Base-by-base conservation (phyloP, 2,329 filamentous ascomycete species). In the Penicillium sp. region DNA sequence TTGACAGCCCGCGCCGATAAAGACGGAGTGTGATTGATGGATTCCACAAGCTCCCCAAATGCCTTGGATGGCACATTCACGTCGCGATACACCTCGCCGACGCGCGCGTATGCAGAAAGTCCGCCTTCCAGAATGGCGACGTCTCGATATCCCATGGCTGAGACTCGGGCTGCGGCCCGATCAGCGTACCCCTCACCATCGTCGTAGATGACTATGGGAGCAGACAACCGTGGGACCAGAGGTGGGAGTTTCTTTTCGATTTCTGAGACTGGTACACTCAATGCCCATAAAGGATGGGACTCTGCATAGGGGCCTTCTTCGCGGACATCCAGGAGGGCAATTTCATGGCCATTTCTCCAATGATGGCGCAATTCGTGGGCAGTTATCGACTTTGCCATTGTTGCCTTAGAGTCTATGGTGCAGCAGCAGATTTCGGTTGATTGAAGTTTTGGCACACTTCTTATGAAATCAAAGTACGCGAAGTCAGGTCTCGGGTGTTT, bases 11-110 rank as follows among this genome's bases (percentile, higher is more conserved):
- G 51, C 12, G 63, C 62, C 10, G 63, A 53, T 13, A 63, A 41
- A 6, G 61, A 65, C 11, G 64, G 64, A 2, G 64, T 66, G 30
- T 62, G 57, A 31, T 55, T 57, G 43, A 66, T 66, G 6, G 63
- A 61, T 41, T 65, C 63, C 31, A 66, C 64, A 2, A 66, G 59
- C 42, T 66, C 64, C 29, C 64, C 64, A 51, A 66, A 66, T 13
- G 64, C 64, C 29, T 66, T 66, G 10, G 63, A 64, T 6, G 64
- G 64, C 3, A 65, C 64, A 39, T 63, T 63, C 19, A 66, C 63
- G 51, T 66, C 64, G 28, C 64, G 61, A 47, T 64, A 66, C 3
- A 66, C 56, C 19, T 66, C 64, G 5, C 63, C 64, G 11, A 60
- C 44, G 2, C 37, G 53, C 2, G 53, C 34, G 27, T 66, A 66